phyloP scores from a whole-genome alignment of 2,329 filamentous ascomycete genomes.

The Phyllachora maydis region DNA sequence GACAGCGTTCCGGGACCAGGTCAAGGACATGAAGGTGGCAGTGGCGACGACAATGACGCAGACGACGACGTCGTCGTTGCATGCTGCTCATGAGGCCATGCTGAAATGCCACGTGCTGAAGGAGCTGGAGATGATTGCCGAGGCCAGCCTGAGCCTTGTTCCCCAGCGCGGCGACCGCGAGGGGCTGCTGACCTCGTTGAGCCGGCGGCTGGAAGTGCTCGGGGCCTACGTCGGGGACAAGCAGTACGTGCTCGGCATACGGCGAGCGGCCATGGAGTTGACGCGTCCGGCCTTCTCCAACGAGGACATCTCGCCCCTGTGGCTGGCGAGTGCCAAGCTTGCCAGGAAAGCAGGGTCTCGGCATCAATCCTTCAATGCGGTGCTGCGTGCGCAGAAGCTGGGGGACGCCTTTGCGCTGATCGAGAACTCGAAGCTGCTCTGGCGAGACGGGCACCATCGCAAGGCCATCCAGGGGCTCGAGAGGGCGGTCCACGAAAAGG shows the following conservation, averaged over 20 bases:
- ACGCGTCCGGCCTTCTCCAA: conserved; percentile 42
- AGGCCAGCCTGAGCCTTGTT: conserved; percentile 19
- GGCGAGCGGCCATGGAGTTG: conserved; percentile 72
- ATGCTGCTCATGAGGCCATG: conserved; percentile 67
- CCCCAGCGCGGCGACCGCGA: conserved; percentile 17
- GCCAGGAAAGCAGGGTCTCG: conserved; percentile 70
- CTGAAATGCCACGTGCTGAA: conserved; percentile 72
- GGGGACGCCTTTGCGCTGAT: conserved; percentile 79
- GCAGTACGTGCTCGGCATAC: conserved; percentile 73
- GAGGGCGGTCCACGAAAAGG: too few relatives aligned
- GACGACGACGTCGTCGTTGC: conserved; percentile 60
- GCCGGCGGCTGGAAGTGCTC: conserved; percentile 67
- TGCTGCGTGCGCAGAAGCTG: conserved; percentile 69
- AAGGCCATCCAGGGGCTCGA: conserved; percentile 89
- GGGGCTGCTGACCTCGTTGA: conserved; percentile 31
- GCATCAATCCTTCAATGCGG: conserved; percentile 81
- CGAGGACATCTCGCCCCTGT: conserved; percentile 60
- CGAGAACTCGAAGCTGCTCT: conserved; percentile 80
- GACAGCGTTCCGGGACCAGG: conserved; percentile 28
- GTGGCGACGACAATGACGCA: conserved; percentile 57
- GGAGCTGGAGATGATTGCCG: conserved; percentile 63
- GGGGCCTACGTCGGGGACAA: conserved; percentile 85
- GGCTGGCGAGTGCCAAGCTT: conserved; percentile 69
- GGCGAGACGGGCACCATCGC: conserved; percentile 81
- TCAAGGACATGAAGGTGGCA: conserved; percentile 46